Base-by-base conservation (phyloP, 2,329 filamentous ascomycete genomes). In the Bipolaris victoriae region DNA sequence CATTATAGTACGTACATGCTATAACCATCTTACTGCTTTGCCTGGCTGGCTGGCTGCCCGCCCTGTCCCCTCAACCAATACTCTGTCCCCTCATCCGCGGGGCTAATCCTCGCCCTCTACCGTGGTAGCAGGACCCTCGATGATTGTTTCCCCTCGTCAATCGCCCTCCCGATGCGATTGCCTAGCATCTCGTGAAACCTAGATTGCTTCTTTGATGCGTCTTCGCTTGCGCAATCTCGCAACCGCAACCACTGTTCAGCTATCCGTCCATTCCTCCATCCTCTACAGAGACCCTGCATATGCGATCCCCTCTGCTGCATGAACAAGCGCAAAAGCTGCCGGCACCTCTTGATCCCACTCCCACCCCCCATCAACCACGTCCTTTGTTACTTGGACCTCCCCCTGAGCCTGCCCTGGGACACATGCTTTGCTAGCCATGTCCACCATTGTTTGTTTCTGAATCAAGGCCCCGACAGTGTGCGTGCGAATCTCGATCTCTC, bases 201-300 rank as follows among this genome's bases (percentile, higher is more conserved):
- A 57, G 36, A 37, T 44, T 57, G 22, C 43, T 57, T 57, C 22
- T 57, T 36, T 29, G n/a, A 37, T 45, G 22, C 29, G 33, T 20
- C 18, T 24, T 13, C 29, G 11, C 43, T 47, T 22, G 26, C 40
- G 29, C 54, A 47, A 44, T 43, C 15, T 33, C 33, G 24, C n/a
- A 13, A 31, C 20, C 15, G 37, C 18, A 29, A 29, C 1, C 13
- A 10, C 46, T 50, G 26, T 18, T 15, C 31, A 37, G 26, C 31
- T 22, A 11, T 3, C 31, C 15, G 37, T 13, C 44, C 37, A 46
- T 37, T 41, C 31, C 11, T 31, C 7, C 16, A 2, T 20, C 31
- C 10, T 47, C 36, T 29, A 46, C 40, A 9, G 39, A 55, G 49
- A 37, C 54, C 54, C 54, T 57, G 54, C 54, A 53, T 51, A 52